Evolutionary conservation across 331 rosid species (phyloP).

Genomic region (Quercus lobata): DNA sequence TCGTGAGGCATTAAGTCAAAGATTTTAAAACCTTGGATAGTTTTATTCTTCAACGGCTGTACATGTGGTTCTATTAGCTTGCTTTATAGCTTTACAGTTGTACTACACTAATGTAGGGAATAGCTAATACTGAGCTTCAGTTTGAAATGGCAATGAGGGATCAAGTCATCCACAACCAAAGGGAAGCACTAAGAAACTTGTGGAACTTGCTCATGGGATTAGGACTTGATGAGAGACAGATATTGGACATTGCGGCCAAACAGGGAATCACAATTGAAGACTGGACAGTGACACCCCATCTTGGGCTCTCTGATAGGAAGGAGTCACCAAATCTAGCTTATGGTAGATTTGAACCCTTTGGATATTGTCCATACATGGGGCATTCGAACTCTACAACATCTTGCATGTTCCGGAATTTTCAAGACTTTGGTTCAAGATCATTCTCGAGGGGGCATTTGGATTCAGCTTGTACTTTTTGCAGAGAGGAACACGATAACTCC

Average conservation of each 20-base stretch:
- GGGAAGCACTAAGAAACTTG: slow-evolving; percentile 43
- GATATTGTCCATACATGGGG: slow-evolving; percentile 16
- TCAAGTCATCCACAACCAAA: slow-evolving; percentile 57
- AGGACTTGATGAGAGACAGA: slow-evolving; percentile 51
- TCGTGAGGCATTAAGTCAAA: background rate
- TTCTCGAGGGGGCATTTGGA: slow-evolving; percentile 13
- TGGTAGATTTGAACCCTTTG: slow-evolving; percentile 24
- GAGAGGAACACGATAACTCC: slow-evolving; percentile 42
- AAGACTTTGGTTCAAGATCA: slow-evolving; percentile 17
- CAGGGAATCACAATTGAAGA: slow-evolving; percentile 57
- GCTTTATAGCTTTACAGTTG: background rate
- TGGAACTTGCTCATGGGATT: slow-evolving; percentile 60
- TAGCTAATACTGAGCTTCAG: slow-evolving; percentile 61
- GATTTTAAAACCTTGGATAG: background rate
- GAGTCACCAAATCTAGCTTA: slow-evolving; percentile 25
- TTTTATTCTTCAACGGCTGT: background rate
- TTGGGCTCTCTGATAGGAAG: slow-evolving; percentile 31
- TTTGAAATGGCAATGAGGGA: slow-evolving; percentile 70
- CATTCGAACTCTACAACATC: slow-evolving; percentile 25
- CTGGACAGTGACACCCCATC: slow-evolving; percentile 30
- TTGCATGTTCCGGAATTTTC: slow-evolving; percentile 29
- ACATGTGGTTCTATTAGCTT: background rate
- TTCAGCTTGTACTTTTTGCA: slow-evolving; percentile 26
- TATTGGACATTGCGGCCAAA: slow-evolving; percentile 46
- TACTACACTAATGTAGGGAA: slow-evolving; percentile 32